Conservation (phyloP, 495 filamentous ascomycete species). For the Margaritispora aquatica region DNA sequence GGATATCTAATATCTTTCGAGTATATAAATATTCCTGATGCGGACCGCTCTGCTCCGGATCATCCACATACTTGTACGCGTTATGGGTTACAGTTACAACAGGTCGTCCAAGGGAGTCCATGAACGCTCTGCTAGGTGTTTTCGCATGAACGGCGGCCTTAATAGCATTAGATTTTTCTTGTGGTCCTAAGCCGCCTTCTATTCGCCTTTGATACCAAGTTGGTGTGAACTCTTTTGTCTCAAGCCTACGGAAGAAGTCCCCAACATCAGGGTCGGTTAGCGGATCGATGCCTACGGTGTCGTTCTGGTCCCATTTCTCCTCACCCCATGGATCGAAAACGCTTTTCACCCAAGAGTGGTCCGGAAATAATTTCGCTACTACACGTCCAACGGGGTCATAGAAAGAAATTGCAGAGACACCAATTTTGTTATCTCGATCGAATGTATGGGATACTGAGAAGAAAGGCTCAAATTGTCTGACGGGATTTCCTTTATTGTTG, state of each 20-base stretch:
- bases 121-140: constrained; percentile 19
- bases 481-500: constrained; percentile 24
- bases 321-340: constrained; percentile 19
- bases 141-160: constrained; percentile 20
- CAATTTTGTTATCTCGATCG: neutral
- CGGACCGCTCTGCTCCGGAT: neutral
- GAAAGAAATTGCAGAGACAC: constrained; percentile 11
- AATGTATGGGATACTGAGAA: constrained; percentile 6
- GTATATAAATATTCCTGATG: neutral
- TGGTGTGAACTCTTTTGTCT: too few relatives aligned
- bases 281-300: too few relatives aligned
- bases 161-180: constrained; percentile 6
- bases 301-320: constrained; percentile 18
- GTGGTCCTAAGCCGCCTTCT: neutral
- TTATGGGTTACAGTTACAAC: constrained; percentile 15
- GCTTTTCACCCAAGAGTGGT: constrained; percentile 24
- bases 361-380: constrained; percentile 9
- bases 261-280: too few relatives aligned
- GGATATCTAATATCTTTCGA: constrained; percentile 12
- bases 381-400: constrained; percentile 23
- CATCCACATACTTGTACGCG: neutral
- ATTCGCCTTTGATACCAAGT: constrained; percentile 9
- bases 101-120: constrained; percentile 19
- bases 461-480: constrained; percentile 25
- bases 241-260: too few relatives aligned